phyloP scores from a whole-genome alignment of 495 filamentous ascomycete genomes.

The Xylaria sp. region DNA sequence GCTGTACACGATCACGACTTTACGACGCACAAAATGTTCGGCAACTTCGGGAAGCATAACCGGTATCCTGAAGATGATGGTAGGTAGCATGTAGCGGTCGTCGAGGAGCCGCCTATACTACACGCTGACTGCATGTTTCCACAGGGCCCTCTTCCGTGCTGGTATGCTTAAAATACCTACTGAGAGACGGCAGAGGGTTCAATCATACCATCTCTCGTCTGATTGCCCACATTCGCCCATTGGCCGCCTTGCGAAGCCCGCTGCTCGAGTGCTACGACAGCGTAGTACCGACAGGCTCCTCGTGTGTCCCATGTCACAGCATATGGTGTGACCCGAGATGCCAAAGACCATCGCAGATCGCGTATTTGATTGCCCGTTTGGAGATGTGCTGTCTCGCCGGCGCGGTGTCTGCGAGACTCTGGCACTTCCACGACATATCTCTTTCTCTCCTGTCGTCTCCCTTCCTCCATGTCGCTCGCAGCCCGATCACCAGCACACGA shows the following conservation, averaged over 20 bases:
- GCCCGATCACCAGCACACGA: background rate
- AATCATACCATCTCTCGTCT: slow-evolving; percentile 13
- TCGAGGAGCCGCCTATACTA: slow-evolving; percentile 7
- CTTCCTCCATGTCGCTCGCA: background rate
- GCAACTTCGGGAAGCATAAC: slow-evolving; percentile 1
- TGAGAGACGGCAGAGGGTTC: slow-evolving; percentile 5
- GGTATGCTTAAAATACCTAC: slow-evolving; percentile 14
- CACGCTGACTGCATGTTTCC: slow-evolving; percentile 1
- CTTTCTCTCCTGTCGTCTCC: background rate
- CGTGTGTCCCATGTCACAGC: slow-evolving; percentile 16
- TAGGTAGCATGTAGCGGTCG: background rate
- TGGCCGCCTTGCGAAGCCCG: slow-evolving; percentile 28
- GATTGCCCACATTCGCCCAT: slow-evolving; percentile 3
- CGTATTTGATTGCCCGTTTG: slow-evolving; percentile 28
- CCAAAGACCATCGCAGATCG: slow-evolving; percentile 32
- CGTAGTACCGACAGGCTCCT: slow-evolving; percentile 19
- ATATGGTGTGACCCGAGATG: slow-evolving; percentile 25
- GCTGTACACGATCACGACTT: background rate
- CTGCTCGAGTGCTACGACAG: slow-evolving; percentile 27
- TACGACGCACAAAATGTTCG: slow-evolving; percentile 8
- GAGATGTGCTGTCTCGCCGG: slow-evolving; percentile 14
- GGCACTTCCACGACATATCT: slow-evolving; percentile 9
- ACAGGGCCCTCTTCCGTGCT: slow-evolving; percentile 7
- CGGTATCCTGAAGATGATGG: background rate
- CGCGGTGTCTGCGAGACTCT: slow-evolving; percentile 20